These are phyloP conservation scores for Trichoderma harzianum DNA, from an alignment of 2,329 filamentous ascomycete genomes.

Conservation along the genomic window DNA sequence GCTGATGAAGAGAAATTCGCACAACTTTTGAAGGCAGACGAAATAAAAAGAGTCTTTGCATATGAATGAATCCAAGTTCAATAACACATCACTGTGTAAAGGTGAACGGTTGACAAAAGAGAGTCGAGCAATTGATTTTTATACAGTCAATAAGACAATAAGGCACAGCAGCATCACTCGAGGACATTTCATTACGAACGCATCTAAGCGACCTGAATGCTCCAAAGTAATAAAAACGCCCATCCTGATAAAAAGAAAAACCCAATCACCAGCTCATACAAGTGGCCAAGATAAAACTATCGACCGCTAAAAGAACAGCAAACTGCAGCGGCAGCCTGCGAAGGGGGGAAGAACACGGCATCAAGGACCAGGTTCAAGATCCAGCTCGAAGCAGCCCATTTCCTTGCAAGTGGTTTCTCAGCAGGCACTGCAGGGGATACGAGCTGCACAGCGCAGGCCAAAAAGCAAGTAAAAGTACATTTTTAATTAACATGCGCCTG, in stretches of 20 bases:
- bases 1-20: not conserved
- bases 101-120: not conserved
- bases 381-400: not conserved
- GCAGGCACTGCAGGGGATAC: not conserved
- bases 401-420: not conserved
- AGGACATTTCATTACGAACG: not conserved
- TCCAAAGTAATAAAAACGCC: not conserved
- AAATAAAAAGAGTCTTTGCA: not conserved
- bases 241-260: not conserved
- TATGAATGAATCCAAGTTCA: not conserved
- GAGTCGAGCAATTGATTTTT: not conserved
- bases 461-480: not conserved
- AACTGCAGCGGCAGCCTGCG: not conserved
- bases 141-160: constrained; percentile 4
- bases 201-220: not conserved
- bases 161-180: not conserved
- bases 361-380: not conserved
- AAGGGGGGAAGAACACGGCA: not conserved
- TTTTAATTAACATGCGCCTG: not conserved
- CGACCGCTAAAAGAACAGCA: not conserved
- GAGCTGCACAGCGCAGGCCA: not conserved
- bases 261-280: not conserved
- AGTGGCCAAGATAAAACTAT: constrained; percentile 1
- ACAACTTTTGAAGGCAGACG: not conserved
- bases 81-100: not conserved